Conservation (phyloP, 192 early-diverging fungal genomes). For the Physocladia obscura region DNA sequence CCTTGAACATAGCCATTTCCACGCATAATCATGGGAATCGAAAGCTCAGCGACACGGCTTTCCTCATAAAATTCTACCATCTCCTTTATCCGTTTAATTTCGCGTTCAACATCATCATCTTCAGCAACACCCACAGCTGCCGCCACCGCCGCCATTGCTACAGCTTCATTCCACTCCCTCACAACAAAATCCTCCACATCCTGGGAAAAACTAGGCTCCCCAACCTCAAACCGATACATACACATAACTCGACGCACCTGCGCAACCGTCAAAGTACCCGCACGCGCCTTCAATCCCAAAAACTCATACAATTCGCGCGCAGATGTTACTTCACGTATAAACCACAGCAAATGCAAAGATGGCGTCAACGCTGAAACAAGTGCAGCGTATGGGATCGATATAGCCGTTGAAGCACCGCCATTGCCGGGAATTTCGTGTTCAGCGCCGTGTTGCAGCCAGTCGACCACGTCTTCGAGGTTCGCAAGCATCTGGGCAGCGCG, state of each 20-base stretch:
- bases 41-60: background rate
- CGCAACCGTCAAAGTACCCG: constrained; percentile 51
- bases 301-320: constrained; percentile 72
- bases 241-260: constrained; percentile 74
- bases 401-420: background rate
- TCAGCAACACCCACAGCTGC: background rate
- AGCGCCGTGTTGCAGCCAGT: background rate
- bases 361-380: constrained; percentile 60
- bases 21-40: background rate
- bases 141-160: background rate
- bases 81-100: background rate
- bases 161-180: constrained; percentile 65
- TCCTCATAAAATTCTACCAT: background rate
- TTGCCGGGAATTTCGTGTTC: too few relatives aligned
- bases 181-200: constrained; percentile 78
- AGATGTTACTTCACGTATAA: constrained; percentile 75
- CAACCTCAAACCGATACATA: constrained; percentile 86
- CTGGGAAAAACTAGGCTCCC: constrained; percentile 66
- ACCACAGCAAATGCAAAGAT: constrained; percentile 75
- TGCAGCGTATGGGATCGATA: constrained; percentile 33
- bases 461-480: constrained; percentile 53
- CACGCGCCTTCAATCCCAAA: constrained; percentile 65
- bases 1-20: background rate
- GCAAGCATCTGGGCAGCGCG: constrained; percentile 82
- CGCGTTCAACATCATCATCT: background rate